Percentiles rank a stretch among this genome's conserved stretches.
Evolutionary conservation across 192 early-diverging fungal species (phyloP).

Genomic region (Coemansia sp.): DNA sequence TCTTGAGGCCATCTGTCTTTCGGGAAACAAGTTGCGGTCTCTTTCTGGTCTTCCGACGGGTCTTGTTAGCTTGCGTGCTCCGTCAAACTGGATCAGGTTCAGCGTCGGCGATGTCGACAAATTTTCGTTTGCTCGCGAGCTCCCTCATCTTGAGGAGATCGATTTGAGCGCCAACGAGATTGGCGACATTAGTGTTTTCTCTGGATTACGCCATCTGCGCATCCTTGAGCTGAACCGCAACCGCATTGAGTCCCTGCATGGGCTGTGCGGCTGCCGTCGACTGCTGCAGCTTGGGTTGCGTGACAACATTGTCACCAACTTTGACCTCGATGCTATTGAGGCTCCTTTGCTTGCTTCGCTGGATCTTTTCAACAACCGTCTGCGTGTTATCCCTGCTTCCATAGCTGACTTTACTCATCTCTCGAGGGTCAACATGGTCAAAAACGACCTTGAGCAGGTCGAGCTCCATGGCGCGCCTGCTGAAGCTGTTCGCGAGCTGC

Average conservation of each 20-base stretch:
- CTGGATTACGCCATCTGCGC: slow-evolving; percentile 45
- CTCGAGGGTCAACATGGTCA: slow-evolving; percentile 33
- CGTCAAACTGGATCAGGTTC: slow-evolving; percentile 53
- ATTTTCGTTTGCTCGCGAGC: slow-evolving; percentile 48
- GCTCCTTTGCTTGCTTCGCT: slow-evolving; percentile 37
- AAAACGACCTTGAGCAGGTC: slow-evolving; percentile 44
- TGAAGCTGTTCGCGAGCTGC: slow-evolving; percentile 42
- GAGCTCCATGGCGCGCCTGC: slow-evolving; percentile 38
- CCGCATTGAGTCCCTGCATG: slow-evolving; percentile 37
- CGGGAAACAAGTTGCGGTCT: slow-evolving; percentile 44
- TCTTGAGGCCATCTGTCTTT: slow-evolving; percentile 41
- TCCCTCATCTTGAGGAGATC: slow-evolving; percentile 51
- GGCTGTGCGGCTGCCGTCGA: slow-evolving; percentile 37
- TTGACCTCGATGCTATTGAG: slow-evolving; percentile 41
- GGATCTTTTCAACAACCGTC: slow-evolving; percentile 45
- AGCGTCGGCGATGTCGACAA: slow-evolving; percentile 17
- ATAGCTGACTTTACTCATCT: slow-evolving; percentile 39
- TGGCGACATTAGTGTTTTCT: slow-evolving; percentile 47
- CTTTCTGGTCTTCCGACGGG: slow-evolving; percentile 42
- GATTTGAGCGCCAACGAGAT: slow-evolving; percentile 52
- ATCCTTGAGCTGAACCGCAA: slow-evolving; percentile 42
- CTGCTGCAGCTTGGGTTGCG: slow-evolving; percentile 36
- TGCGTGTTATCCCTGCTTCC: slow-evolving; percentile 37
- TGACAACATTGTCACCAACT: slow-evolving; percentile 38
- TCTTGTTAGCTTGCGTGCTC: slow-evolving; percentile 37